A percentile compares a stretch with the other conserved stretches of the same genome.
phyloP scores from a whole-genome alignment of 768 basidiomycete genomes.

The Coprinopsis sp. region DNA sequence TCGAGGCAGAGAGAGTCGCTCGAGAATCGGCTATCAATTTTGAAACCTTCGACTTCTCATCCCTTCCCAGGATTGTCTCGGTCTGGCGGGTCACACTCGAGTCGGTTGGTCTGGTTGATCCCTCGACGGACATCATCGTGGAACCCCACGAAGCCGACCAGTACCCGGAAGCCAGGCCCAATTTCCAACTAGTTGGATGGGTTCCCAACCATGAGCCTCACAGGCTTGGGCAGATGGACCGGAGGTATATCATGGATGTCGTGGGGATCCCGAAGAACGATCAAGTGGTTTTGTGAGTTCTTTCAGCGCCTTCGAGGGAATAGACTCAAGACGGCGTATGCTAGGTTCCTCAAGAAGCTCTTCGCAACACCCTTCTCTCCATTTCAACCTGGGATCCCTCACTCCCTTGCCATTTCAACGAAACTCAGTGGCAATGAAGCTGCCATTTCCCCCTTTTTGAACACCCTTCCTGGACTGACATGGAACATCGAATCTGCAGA shows the following conservation, averaged over 20 bases:
- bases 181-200: neutral
- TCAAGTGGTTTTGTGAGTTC: slow-evolving; percentile 10
- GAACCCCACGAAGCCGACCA: slow-evolving; percentile 2
- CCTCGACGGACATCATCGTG: slow-evolving; percentile 1
- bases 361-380: slow-evolving; percentile 13
- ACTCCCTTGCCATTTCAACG: slow-evolving; percentile 8
- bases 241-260: slow-evolving; percentile 8
- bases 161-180: neutral
- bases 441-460: slow-evolving; percentile 15
- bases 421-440: slow-evolving; percentile 11
- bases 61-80: neutral
- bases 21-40: neutral
- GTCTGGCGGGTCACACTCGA: slow-evolving; percentile 1
- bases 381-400: slow-evolving; percentile 11
- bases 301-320: neutral
- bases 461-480: slow-evolving; percentile 10
- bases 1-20: neutral
- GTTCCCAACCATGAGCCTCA: neutral
- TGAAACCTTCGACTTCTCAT: neutral
- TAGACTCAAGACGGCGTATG: neutral
- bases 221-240: slow-evolving; percentile 4
- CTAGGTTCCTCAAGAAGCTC: slow-evolving; percentile 13
- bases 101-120: slow-evolving; percentile 1
- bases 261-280: slow-evolving; percentile 6
- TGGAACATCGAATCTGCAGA: slow-evolving; percentile 10